Base-by-base conservation (phyloP, 2,329 filamentous ascomycete species). In the Cordyceps tenuipes region DNA sequence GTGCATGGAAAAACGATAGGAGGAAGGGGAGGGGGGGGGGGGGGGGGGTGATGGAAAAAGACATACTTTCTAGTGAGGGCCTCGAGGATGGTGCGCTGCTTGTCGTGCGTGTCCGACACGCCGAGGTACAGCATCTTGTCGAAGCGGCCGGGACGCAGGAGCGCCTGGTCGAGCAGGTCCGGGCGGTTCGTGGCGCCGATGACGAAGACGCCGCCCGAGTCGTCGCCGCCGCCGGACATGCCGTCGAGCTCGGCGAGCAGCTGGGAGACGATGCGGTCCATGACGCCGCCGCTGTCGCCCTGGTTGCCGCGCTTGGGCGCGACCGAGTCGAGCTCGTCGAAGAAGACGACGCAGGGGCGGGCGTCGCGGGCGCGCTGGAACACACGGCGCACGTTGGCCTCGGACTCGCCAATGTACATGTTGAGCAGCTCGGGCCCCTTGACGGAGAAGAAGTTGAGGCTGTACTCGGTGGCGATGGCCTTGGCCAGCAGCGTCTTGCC, bases 71-170 rank as follows among this genome's bases (percentile, higher is more conserved):
- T 83, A 1, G 94, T 97, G 70, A 99, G 77, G 1, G 94, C 94
- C 72, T 97, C 91, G 69, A 99, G 77, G 64, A 99, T 97, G 23
- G 87, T 97, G 63, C 90, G 83, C 75, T 99, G 94, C 77, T 97
- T 97, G 19, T 96, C 90, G 68, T 97, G 93, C 4, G 92, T 97
- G 73, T 99, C 94, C 8, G 91, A 95, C 9, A 99, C 91, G 41
- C 94, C 94, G 13, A 99, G 80, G 69, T 97, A 99, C 34, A 99
- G 82, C 92, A 97, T 96, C 79, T 97, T 97, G 71, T 99, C 94
- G 72, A 99, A 97, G 62, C 93, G 82, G 2, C 93, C 93, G 1
- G 93, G 94, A 58, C 93, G 84, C 49, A 97, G 78, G 61, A 99
- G 77, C 5, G 93, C 94, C 64, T 90, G 90, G 70, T 99, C 93